Evolutionary conservation across 768 basidiomycete genomes (phyloP).

Genomic region (Amylocystis lapponica): DNA sequence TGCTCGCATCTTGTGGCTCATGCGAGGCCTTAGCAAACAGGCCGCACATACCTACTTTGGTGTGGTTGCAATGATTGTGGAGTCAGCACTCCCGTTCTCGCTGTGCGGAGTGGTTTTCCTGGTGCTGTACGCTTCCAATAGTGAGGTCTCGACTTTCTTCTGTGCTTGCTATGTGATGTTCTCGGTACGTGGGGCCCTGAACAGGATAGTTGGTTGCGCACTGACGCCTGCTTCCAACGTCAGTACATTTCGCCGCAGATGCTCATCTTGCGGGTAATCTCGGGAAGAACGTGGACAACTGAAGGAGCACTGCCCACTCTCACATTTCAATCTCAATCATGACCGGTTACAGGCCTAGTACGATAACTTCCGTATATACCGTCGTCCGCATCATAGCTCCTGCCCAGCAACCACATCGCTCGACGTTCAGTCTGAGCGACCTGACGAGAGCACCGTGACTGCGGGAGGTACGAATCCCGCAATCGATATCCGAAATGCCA

Average conservation of each 20-base stretch:
- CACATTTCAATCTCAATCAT: too few relatives aligned
- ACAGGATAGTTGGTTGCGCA: too few relatives aligned
- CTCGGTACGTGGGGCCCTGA: slow-evolving; percentile 28
- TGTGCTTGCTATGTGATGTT: slow-evolving; percentile 36
- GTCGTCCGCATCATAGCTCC: too few relatives aligned
- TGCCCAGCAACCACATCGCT: too few relatives aligned
- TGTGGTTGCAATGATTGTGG: slow-evolving; percentile 30
- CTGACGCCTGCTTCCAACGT: background rate
- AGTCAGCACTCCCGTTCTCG: slow-evolving; percentile 34
- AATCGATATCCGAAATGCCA: too few relatives aligned
- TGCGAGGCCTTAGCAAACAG: slow-evolving; percentile 16
- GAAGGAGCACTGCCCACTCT: too few relatives aligned
- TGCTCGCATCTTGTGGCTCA: slow-evolving; percentile 26
- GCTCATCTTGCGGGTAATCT: slow-evolving; percentile 12
- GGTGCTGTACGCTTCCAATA: slow-evolving; percentile 28
- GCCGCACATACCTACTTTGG: too few relatives aligned
- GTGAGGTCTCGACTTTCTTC: slow-evolving; percentile 27
- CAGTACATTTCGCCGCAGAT: slow-evolving; percentile 11
- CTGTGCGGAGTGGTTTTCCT: slow-evolving; percentile 31
- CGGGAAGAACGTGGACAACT: slow-evolving; percentile 12
- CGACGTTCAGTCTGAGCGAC: too few relatives aligned
- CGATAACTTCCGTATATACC: too few relatives aligned
- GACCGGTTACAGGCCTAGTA: too few relatives aligned
- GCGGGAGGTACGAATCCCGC: too few relatives aligned
- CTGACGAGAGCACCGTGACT: too few relatives aligned